Conservation (phyloP, 2,329 filamentous ascomycete genomes). For the Epichloe typhina region DNA sequence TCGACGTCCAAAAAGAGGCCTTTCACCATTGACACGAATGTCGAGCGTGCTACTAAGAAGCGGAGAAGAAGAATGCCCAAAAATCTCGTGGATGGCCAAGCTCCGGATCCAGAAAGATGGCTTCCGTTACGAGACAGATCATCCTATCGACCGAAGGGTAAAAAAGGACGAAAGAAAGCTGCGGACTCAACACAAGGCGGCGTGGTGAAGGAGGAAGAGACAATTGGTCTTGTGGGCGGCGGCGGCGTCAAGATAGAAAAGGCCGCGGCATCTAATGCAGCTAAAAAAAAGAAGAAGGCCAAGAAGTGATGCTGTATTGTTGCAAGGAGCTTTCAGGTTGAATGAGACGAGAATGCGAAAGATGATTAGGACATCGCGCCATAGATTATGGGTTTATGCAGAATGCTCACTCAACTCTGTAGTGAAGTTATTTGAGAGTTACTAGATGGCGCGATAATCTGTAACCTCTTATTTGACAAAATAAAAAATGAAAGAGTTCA, state of each 20-base stretch:
- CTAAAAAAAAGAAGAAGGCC: slow-evolving; percentile 39
- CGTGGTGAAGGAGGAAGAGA: slow-evolving; percentile 60
- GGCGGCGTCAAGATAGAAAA: slow-evolving; percentile 54
- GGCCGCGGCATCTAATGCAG: slow-evolving; percentile 25
- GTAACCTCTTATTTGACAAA: neutral
- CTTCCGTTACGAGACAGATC: slow-evolving; percentile 79
- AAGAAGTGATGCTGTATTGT: slow-evolving; percentile 30
- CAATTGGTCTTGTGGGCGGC: slow-evolving; percentile 48
- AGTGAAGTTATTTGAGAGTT: neutral
- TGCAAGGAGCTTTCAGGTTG: neutral
- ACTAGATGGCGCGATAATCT: no score
- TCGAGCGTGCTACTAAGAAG: slow-evolving; percentile 34
- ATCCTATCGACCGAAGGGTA: slow-evolving; percentile 79
- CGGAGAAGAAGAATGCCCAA: slow-evolving; percentile 56
- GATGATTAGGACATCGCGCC: neutral
- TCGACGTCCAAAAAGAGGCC: slow-evolving; percentile 35
- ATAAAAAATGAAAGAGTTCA: neutral
- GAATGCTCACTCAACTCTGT: neutral
- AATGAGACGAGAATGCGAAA: neutral
- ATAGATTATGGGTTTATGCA: no score
- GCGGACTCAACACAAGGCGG: slow-evolving; percentile 76
- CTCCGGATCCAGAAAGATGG: slow-evolving; percentile 84
- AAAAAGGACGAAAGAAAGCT: slow-evolving; percentile 73
- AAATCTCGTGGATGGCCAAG: slow-evolving; percentile 63
- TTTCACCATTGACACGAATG: slow-evolving; percentile 21